Conservation (phyloP, 371 early-diverging fungal genomes). For the Mucor racemosus region DNA sequence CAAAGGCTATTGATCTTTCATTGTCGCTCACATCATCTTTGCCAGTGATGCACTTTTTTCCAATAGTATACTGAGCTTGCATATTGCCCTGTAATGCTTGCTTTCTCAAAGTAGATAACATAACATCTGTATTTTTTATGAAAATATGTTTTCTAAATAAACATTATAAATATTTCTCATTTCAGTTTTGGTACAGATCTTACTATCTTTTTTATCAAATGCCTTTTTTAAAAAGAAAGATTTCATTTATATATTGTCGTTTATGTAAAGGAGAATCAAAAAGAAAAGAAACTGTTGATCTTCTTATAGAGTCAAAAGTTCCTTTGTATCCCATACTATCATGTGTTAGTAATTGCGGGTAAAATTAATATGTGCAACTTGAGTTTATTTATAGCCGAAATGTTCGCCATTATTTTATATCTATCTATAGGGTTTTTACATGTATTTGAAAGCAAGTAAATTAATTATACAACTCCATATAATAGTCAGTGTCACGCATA, state of each 20-base stretch:
- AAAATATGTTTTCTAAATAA: background rate
- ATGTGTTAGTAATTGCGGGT: background rate
- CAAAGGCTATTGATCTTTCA: background rate
- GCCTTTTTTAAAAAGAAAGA: constrained; percentile 1
- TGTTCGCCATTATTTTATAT: background rate
- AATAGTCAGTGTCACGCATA: no score
- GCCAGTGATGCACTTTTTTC: no score
- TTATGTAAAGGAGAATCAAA: background rate
- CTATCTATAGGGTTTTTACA: no score
- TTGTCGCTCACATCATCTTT: background rate
- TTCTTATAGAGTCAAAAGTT: background rate
- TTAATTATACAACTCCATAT: no score
- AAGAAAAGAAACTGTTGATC: background rate
- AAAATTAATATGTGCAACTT: background rate
- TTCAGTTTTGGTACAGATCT: background rate
- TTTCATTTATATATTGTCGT: background rate
- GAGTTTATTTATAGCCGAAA: background rate
- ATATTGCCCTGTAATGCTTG: background rate
- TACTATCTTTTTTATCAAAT: background rate
- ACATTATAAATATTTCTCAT: background rate
- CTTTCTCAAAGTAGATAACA: background rate
- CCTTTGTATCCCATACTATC: background rate
- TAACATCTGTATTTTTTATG: background rate
- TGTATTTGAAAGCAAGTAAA: no score
- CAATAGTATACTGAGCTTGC: constrained; percentile 1